These are phyloP conservation scores for Chlamydomonas sp. DNA, from an alignment of 139 green algal genomes.

Conservation along the genomic window DNA sequence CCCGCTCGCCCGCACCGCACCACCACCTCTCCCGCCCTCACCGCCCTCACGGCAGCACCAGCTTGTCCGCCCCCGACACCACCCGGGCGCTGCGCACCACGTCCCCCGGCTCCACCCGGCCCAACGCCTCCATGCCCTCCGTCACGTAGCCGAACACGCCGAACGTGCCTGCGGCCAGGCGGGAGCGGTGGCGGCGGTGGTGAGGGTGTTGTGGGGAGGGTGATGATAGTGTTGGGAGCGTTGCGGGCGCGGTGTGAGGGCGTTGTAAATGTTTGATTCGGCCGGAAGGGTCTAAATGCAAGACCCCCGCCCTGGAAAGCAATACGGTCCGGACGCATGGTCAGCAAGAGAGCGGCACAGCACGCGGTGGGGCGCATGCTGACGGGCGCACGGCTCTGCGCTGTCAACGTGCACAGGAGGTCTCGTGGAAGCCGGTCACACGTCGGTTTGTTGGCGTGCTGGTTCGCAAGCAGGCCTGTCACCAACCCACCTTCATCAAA, in stretches of 20 bases:
- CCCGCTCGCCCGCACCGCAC: too few relatives aligned
- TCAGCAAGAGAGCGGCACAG: too few relatives aligned
- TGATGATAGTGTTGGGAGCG: not conserved
- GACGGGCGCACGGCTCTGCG: too few relatives aligned
- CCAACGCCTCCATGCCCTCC: slow-evolving; percentile 62
- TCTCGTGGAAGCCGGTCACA: too few relatives aligned
- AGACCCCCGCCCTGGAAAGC: too few relatives aligned
- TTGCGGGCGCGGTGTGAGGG: not conserved
- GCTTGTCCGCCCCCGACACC: slow-evolving; percentile 67
- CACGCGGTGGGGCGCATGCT: too few relatives aligned
- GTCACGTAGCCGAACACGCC: slow-evolving; percentile 86
- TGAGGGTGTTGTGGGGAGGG: not conserved
- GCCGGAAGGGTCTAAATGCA: too few relatives aligned
- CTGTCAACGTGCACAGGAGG: too few relatives aligned
- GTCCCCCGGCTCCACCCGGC: slow-evolving; percentile 66
- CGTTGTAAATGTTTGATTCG: not conserved
- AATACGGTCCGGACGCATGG: too few relatives aligned
- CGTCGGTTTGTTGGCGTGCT: too few relatives aligned
- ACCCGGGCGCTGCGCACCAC: slow-evolving; percentile 65
- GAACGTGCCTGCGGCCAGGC: slow-evolving; percentile 59
- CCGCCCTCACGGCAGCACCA: slow-evolving; percentile 48
- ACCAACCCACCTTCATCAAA: slow-evolving; percentile 84
- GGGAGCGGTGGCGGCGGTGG: not conserved
- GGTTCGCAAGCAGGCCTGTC: not conserved
- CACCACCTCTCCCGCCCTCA: too few relatives aligned